Percentiles rank a stretch among this genome's conserved stretches.
phyloP scores from a whole-genome alignment of 768 basidiomycete species.

The Podaxis carcinomalis region DNA sequence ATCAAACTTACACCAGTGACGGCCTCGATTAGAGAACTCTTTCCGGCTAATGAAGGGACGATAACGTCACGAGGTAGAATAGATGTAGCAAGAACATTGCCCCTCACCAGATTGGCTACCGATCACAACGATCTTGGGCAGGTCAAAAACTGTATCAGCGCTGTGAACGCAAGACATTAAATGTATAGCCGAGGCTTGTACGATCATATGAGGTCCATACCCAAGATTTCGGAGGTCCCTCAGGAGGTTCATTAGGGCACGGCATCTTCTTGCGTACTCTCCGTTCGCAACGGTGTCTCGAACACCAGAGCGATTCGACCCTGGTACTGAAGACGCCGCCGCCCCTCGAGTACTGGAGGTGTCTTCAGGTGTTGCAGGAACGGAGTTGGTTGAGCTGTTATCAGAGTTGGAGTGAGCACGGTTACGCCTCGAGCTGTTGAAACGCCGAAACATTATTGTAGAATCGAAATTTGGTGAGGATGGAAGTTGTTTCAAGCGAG shows the following conservation, averaged over 20 bases:
- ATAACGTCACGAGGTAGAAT: not conserved
- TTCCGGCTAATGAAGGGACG: conserved; percentile 39
- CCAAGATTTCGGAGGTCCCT: conserved; percentile 35
- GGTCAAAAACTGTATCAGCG: conserved; percentile 27
- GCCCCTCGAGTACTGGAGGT: not conserved
- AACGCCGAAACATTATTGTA: not conserved
- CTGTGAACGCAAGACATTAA: not conserved
- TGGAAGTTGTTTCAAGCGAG: not conserved
- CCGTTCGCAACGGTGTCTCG: not conserved
- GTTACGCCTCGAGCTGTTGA: not conserved
- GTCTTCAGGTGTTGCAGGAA: not conserved
- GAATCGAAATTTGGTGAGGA: not conserved
- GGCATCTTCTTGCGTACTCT: conserved; percentile 36
- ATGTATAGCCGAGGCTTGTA: not conserved
- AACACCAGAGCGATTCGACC: not conserved
- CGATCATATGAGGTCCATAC: conserved; percentile 16
- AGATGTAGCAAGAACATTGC: not conserved
- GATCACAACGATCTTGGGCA: conserved; percentile 52
- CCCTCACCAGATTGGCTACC: conserved; percentile 48
- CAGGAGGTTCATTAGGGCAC: conserved; percentile 34
- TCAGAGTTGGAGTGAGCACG: not conserved
- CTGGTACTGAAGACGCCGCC: not conserved
- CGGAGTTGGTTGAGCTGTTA: not conserved
- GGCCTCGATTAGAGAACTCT: conserved; percentile 57
- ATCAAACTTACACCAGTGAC: conserved; percentile 44